phyloP scores from a whole-genome alignment of 345 rosid species.

The Salix suchowensis region DNA sequence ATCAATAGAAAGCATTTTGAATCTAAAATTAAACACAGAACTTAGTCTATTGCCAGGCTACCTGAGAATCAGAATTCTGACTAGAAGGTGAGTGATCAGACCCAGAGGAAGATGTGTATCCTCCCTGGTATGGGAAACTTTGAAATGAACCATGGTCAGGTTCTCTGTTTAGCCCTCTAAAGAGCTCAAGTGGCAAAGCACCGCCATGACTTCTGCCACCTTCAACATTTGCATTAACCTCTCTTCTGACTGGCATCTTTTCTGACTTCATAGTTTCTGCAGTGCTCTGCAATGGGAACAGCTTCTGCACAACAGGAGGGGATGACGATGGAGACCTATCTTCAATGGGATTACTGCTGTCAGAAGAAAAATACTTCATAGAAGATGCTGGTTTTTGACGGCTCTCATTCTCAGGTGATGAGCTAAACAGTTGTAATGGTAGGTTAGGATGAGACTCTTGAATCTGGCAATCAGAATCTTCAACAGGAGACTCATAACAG shows the following conservation, averaged over 20 bases:
- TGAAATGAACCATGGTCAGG: slow-evolving; percentile 40
- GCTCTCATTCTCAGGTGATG: slow-evolving; percentile 65
- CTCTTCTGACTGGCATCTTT: slow-evolving; percentile 36
- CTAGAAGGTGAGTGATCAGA: slow-evolving; percentile 85
- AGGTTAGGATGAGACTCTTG: slow-evolving; percentile 55
- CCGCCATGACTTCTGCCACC: slow-evolving; percentile 34
- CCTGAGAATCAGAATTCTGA: slow-evolving; percentile 78
- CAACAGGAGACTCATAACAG: slow-evolving; percentile 63
- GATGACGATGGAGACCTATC: slow-evolving; percentile 67
- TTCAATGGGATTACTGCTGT: slow-evolving; percentile 76
- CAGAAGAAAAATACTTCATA: slow-evolving; percentile 82
- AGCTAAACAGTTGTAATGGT: slow-evolving; percentile 71
- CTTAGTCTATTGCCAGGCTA: slow-evolving; percentile 13
- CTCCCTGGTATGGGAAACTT: slow-evolving; percentile 54
- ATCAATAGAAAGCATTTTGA: neutral
- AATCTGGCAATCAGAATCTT: slow-evolving; percentile 65
- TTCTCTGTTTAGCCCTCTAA: slow-evolving; percentile 48
- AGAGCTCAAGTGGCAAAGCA: slow-evolving; percentile 64
- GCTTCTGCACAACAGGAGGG: slow-evolving; percentile 64
- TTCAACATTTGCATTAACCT: slow-evolving; percentile 37
- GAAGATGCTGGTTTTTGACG: slow-evolving; percentile 65
- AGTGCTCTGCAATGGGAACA: slow-evolving; percentile 69
- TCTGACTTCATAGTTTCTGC: slow-evolving; percentile 52
- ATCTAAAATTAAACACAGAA: neutral
- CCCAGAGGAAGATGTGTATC: slow-evolving; percentile 78